These are phyloP conservation scores for Miamiensis avidus DNA, from an alignment of 169 alveolate genomes.

Conservation along the genomic window DNA sequence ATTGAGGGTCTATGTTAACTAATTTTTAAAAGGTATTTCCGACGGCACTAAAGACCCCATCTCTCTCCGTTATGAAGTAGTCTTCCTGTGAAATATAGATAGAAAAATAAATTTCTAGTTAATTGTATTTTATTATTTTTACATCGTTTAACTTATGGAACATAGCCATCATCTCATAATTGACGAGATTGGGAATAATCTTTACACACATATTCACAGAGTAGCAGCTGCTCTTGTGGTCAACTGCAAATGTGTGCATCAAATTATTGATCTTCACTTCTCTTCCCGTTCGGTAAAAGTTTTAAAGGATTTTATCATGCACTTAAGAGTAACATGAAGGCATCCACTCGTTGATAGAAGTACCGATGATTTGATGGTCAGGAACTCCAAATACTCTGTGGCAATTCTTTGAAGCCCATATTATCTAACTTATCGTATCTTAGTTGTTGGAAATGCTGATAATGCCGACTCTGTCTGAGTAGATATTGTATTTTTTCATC, in stretches of 20 bases:
- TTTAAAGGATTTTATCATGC: conserved; percentile 21
- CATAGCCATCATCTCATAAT: conserved; percentile 38
- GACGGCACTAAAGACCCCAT: conserved; percentile 35
- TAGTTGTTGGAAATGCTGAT: conserved; percentile 22
- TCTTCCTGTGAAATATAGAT: conserved; percentile 6
- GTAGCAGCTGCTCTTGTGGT: conserved; percentile 19
- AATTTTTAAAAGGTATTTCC: conserved; percentile 11
- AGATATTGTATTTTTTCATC: conserved; percentile 33
- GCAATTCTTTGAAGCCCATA: conserved; percentile 40
- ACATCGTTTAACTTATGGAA: conserved; percentile 35
- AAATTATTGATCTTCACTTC: conserved; percentile 33
- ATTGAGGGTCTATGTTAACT: background rate
- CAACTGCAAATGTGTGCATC: conserved; percentile 42
- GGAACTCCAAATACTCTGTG: conserved; percentile 34
- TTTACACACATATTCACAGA: conserved; percentile 41
- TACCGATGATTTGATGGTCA: conserved; percentile 23
- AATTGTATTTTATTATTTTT: no score
- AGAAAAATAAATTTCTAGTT: no score
- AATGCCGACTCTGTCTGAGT: conserved; percentile 26
- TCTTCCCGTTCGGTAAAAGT: conserved; percentile 34
- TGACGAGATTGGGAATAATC: conserved; percentile 29
- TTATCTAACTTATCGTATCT: conserved; percentile 29
- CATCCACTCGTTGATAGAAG: conserved; percentile 38
- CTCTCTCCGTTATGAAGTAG: conserved; percentile 31
- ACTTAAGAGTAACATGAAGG: conserved; percentile 12